Percentiles rank a stretch among this genome's conserved stretches.
phyloP scores from a whole-genome alignment of 495 filamentous ascomycete genomes.

The Penicillium goetzii region DNA sequence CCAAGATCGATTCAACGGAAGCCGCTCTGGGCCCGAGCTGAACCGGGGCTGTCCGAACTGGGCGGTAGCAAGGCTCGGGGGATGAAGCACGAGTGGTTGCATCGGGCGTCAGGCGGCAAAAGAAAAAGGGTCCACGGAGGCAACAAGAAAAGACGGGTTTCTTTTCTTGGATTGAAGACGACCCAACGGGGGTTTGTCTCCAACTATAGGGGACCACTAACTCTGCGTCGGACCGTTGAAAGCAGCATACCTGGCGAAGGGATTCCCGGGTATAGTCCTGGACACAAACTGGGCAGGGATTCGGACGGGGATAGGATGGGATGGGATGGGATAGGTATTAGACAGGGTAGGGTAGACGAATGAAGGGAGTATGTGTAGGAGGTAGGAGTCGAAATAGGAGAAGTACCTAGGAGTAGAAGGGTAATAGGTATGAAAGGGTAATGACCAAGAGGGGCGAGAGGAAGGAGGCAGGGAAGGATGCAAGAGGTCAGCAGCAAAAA shows the following conservation, averaged over 20 bases:
- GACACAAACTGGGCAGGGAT: conserved; percentile 4
- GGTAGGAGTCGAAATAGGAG: not conserved
- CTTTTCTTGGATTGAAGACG: conserved; percentile 17
- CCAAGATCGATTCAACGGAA: conserved; percentile 71
- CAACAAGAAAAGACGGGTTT: not conserved
- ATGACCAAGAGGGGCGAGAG: conserved; percentile 5
- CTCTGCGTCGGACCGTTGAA: conserved; percentile 27
- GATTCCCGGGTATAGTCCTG: conserved; percentile 13
- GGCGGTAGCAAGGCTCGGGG: conserved; percentile 46
- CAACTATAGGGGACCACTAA: conserved; percentile 36
- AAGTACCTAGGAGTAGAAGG: not conserved
- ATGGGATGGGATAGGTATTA: not conserved
- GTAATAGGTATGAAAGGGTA: not conserved
- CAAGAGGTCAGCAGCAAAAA: conserved; percentile 18
- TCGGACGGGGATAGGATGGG: not conserved
- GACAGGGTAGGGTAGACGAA: not conserved
- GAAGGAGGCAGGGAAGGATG: conserved; percentile 8
- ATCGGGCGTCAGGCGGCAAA: conserved; percentile 39
- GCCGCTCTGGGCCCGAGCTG: conserved; percentile 62
- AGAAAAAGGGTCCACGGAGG: conserved; percentile 18
- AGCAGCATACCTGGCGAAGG: conserved; percentile 43
- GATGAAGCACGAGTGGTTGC: conserved; percentile 55
- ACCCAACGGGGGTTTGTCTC: conserved; percentile 20
- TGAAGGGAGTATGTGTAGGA: conserved; percentile 6
- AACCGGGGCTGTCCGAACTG: conserved; percentile 50